Base-by-base conservation (phyloP, 2,329 filamentous ascomycete species). In the Stenocarpella maydis region DNA sequence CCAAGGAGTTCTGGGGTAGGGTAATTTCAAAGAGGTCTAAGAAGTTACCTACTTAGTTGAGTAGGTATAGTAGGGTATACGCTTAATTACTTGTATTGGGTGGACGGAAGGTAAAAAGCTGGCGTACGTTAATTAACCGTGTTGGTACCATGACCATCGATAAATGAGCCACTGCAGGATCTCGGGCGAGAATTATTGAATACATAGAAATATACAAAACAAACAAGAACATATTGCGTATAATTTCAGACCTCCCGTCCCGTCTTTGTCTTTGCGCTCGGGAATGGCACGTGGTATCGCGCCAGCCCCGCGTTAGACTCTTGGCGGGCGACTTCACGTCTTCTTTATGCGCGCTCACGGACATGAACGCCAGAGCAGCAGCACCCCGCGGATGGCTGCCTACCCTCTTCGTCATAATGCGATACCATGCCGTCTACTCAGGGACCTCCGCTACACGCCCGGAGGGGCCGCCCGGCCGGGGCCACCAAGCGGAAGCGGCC, bases 401-500 rank as follows among this genome's bases (percentile, higher is more conserved):
- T 8, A 17, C 15, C 45, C 21, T 8, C 26, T 37, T 21, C 24
- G 15, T 28, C 39, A 63, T 37, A 15, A 71, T 69, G 67, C 61
- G 54, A 61, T 17, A 47, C 8, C 63, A 71, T 71, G 69, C 49
- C 66, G 3, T 43, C 66, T 8, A 12, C 61, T 34, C 49, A 60
- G 43, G 67, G 64, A 71, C 63, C 67, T 26, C 67, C 67, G 28
- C 50, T 69, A 26, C 67, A 58, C 14, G 49, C 54, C n/a, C 67
- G 67, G n/a, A 63, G 65, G 21, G 63, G 63, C 50, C 21, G 54
- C 17, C 14, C 41, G 31, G 64, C 41, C 24, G 41, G 52, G 26
- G 43, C 21, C 65, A 68, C 43, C 50, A 70, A 71, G 64, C 53
- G 69, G 41, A 71, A 71, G 55, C 67, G 69, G 28, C 10, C 49